phyloP scores from a whole-genome alignment of 148 eudicot genomes.

The Oxyria digyna region DNA sequence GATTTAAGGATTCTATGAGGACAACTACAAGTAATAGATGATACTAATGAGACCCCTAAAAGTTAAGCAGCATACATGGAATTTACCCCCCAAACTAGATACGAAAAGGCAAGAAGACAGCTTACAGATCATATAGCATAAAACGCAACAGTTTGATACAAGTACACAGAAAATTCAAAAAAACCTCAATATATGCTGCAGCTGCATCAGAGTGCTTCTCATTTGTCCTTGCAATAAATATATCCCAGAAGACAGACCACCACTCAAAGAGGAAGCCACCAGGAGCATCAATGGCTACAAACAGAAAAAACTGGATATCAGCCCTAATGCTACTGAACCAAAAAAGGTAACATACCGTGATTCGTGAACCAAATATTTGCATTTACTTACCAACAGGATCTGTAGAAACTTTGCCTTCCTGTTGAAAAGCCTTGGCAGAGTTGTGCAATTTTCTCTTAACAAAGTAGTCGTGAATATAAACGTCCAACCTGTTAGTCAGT shows the following conservation, averaged over 20 bases:
- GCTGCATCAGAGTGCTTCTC: slow-evolving; percentile 35
- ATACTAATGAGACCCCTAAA: not conserved
- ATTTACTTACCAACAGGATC: slow-evolving; percentile 35
- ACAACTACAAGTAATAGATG: not conserved
- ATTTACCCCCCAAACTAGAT: too few relatives aligned
- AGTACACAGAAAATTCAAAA: not conserved
- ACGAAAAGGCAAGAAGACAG: not conserved
- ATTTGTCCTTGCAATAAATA: slow-evolving; percentile 35
- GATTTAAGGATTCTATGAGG: not conserved
- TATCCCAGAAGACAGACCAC: slow-evolving; percentile 51
- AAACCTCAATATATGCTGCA: slow-evolving; percentile 33
- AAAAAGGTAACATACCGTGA: not conserved
- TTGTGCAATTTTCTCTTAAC: slow-evolving; percentile 38
- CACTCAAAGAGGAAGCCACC: slow-evolving; percentile 43
- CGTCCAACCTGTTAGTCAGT: slow-evolving; percentile 31
- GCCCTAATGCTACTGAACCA: not conserved
- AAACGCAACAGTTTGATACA: not conserved
- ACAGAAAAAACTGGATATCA: slow-evolving; percentile 2
- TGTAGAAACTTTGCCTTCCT: slow-evolving; percentile 36
- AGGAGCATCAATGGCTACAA: slow-evolving; percentile 38
- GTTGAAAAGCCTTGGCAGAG: slow-evolving; percentile 45
- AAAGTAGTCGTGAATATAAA: slow-evolving; percentile 39
- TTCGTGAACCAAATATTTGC: not conserved
- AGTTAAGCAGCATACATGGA: too few relatives aligned
- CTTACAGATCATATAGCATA: not conserved